Evolutionary conservation across 78 protist genomes (phyloP).

Genomic region (Dictyostelium intermedium): DNA sequence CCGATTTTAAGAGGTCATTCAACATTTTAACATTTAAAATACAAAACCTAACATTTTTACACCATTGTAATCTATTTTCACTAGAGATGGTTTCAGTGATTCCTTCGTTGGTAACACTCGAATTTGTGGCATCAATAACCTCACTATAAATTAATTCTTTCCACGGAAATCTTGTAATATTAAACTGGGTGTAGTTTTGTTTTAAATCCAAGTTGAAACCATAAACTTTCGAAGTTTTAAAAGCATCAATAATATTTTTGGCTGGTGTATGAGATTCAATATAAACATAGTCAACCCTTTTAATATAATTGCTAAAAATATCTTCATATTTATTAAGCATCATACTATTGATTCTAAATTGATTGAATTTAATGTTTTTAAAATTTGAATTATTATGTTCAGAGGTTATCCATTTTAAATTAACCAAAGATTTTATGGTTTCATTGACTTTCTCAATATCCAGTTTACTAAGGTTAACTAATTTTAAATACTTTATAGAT

Average conservation of each 20-base stretch:
- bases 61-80: not conserved
- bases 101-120: too few species aligned
- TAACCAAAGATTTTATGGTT: not conserved
- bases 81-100: not conserved
- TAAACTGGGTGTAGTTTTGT: not conserved
- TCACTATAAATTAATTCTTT: not conserved
- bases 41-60: not conserved
- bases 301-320: not conserved
- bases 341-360: not conserved
- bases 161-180: not conserved
- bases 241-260: not conserved
- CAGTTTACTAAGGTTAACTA: not conserved
- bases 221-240: not conserved
- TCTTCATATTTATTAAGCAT: not conserved
- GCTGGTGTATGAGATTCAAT: not conserved
- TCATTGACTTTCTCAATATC: not conserved
- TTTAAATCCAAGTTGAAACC: not conserved
- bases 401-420: not conserved
- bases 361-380: not conserved
- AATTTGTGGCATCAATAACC: not conserved
- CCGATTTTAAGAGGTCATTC: not conserved
- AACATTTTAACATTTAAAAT: not conserved
- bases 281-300: not conserved
- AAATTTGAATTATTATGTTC: not conserved
- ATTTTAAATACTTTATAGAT: not conserved